phyloP scores from a whole-genome alignment of 257 asterid genomes.

The Voacanga thouarsii region DNA sequence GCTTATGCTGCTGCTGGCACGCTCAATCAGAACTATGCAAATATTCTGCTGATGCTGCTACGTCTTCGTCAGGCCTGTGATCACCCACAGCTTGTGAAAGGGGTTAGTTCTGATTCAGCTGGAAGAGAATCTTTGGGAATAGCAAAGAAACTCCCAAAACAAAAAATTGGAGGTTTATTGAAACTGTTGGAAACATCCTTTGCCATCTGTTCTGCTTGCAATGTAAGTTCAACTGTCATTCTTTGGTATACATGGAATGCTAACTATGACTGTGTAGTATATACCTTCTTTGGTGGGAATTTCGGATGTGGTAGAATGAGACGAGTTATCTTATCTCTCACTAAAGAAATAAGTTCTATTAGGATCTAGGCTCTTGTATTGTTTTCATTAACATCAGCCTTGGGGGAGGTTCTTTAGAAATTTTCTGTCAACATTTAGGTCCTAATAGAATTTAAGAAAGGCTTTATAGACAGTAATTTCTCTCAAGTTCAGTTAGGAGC shows the following conservation, averaged over 20 bases:
- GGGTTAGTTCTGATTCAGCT: conserved; percentile 55
- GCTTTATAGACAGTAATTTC: neutral
- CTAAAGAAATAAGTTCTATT: neutral
- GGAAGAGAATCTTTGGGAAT: conserved; percentile 61
- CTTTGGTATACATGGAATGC: neutral
- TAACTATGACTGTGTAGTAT: neutral
- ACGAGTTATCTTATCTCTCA: neutral
- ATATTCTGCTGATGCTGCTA: conserved; percentile 84
- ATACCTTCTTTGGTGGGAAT: neutral
- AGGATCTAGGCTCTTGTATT: neutral
- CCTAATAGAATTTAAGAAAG: neutral
- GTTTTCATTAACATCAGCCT: neutral
- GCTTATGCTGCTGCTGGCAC: conserved; percentile 99
- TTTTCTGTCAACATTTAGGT: neutral
- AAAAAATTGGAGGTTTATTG: conserved; percentile 49
- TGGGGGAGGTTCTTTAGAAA: neutral
- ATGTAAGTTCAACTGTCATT: conserved; percentile 42
- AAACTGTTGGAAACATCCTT: conserved; percentile 60
- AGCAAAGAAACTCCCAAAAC: conserved; percentile 65
- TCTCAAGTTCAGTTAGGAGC: neutral
- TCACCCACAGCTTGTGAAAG: conserved; percentile 94
- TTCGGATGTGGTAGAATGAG: neutral
- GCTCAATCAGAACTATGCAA: conserved; percentile 90
- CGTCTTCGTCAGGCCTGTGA: conserved; percentile 99
- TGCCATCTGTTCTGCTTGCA: conserved; percentile 76